Base-by-base conservation (phyloP, 257 asterid genomes). In the Anisodus tanguticus region DNA sequence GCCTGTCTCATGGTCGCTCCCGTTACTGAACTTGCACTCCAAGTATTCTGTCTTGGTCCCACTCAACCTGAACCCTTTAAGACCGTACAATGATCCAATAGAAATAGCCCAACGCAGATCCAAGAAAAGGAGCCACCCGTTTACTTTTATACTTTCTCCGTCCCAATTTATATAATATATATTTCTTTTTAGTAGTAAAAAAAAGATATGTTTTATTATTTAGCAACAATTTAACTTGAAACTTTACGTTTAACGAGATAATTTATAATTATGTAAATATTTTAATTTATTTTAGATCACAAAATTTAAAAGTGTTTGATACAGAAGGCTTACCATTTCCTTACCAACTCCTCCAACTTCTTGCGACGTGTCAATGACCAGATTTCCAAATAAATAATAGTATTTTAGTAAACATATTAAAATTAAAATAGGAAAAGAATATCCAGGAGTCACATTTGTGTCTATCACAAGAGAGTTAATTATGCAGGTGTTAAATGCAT, bases 401-500 rank as follows among this genome's bases (percentile, higher is more conserved):
- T 67, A 49, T 5, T 49, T 74, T 43, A 49, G 19, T 5, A 51
- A 66, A 12, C 59, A 60, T 35, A 31, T 31, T 31, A 31, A 59
- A 7, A 10, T 31, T 35, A 35, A 5, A 13, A 0, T 3, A 37
- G 51, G 51, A 43, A 66, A 31, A 13, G 16, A 74, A 74, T 22
- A 74, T 74, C 80, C 35, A 31, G 35, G 35, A 31, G 39, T 63
- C 70, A 26, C 41, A 22, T 31, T 31, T 66, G 45, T 31, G 70
- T 66, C n/a, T 39, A 26, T 64, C 5, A 6, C n/a, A 51, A 60
- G 64, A 83, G 51, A 3, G 26, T 45, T n/a, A 64, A 88, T 6
- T 17, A 95, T 94, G 99, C 91, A 88, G 55, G 71, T 85, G 82
- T 54, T 94, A 17, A 94, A 93, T 88, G 95, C 91, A 59, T 89